A percentile compares a stretch with the other conserved stretches of the same genome.
phyloP scores from a whole-genome alignment of 352 stramenopile genomes.

The Globisporangium uncinulatum region DNA sequence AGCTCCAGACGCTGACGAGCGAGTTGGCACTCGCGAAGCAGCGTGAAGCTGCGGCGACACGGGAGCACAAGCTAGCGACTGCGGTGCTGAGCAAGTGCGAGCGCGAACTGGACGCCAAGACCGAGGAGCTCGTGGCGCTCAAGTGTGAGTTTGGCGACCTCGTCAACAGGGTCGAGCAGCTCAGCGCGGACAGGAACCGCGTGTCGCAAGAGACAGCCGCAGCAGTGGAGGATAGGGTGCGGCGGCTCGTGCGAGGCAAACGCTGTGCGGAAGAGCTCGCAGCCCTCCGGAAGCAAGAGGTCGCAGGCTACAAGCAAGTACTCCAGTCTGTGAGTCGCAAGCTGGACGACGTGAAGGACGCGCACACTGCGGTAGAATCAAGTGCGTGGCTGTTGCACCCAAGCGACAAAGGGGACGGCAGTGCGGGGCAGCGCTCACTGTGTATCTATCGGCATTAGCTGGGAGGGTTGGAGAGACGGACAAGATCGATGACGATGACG shows the following conservation, averaged over 20 bases:
- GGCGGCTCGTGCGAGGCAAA: conserved; percentile 36
- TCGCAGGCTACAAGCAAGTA: conserved; percentile 60
- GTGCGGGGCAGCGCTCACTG: conserved; percentile 22
- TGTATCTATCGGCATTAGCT: conserved; percentile 64
- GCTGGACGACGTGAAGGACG: conserved; percentile 47
- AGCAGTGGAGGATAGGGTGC: conserved; percentile 19
- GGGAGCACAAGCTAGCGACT: conserved; percentile 40
- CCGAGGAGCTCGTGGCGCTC: conserved; percentile 42
- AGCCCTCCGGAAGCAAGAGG: conserved; percentile 36
- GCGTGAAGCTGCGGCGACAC: conserved; percentile 34
- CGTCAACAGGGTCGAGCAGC: conserved; percentile 42
- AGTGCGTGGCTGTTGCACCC: conserved; percentile 25
- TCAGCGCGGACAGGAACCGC: conserved; percentile 34
- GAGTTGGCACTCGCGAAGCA: conserved; percentile 35
- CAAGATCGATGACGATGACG: too few species aligned
- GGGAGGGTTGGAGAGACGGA: not conserved
- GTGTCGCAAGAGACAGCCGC: conserved; percentile 33
- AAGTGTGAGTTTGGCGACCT: conserved; percentile 65
- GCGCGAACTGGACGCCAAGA: conserved; percentile 29
- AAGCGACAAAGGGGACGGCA: conserved; percentile 3
- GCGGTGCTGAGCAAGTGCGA: conserved; percentile 24
- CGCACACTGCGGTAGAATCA: conserved; percentile 17
- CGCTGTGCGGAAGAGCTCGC: conserved; percentile 50
- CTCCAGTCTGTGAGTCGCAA: conserved; percentile 52
- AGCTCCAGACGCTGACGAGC: conserved; percentile 40